These are phyloP conservation scores for Paraglomus brasilianum DNA, from an alignment of 192 early-diverging fungal species.

Conservation along the genomic window DNA sequence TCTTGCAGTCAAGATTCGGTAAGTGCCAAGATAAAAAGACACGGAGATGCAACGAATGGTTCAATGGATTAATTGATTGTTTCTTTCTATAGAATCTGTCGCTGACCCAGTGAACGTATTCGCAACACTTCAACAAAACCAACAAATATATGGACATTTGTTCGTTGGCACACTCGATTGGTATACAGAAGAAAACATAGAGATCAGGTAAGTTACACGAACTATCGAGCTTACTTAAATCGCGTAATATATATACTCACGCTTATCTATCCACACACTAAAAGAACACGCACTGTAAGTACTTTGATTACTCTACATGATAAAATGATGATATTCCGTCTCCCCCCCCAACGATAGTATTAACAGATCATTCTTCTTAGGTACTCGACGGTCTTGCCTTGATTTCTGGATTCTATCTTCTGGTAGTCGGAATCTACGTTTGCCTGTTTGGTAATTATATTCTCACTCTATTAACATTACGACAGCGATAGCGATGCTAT, in stretches of 20 bases:
- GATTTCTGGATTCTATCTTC: conserved; percentile 23
- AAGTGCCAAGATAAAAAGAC: too few relatives aligned
- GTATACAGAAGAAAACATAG: conserved; percentile 13
- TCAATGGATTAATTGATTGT: too few relatives aligned
- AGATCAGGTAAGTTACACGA: neutral
- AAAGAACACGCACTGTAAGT: neutral
- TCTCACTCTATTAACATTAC: too few relatives aligned
- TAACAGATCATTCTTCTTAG: too few relatives aligned
- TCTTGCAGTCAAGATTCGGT: conserved; percentile 24
- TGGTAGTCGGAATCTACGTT: conserved; percentile 23
- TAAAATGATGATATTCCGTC: too few relatives aligned
- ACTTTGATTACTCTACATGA: too few relatives aligned
- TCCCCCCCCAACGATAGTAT: too few relatives aligned
- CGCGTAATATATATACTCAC: too few relatives aligned
- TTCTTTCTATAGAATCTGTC: conserved; percentile 20
- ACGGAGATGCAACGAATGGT: too few relatives aligned
- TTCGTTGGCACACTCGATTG: conserved; percentile 29
- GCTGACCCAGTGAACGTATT: conserved; percentile 10
- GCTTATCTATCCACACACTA: too few relatives aligned
- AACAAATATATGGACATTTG: conserved; percentile 23
- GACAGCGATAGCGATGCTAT: too few relatives aligned
- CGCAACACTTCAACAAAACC: neutral
- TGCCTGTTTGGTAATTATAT: conserved; percentile 22
- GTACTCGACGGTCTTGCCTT: conserved; percentile 19
- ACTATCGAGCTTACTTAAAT: too few relatives aligned